phyloP scores from a whole-genome alignment of 169 alveolate species.

The Cryptosporidium ubiquitum region DNA sequence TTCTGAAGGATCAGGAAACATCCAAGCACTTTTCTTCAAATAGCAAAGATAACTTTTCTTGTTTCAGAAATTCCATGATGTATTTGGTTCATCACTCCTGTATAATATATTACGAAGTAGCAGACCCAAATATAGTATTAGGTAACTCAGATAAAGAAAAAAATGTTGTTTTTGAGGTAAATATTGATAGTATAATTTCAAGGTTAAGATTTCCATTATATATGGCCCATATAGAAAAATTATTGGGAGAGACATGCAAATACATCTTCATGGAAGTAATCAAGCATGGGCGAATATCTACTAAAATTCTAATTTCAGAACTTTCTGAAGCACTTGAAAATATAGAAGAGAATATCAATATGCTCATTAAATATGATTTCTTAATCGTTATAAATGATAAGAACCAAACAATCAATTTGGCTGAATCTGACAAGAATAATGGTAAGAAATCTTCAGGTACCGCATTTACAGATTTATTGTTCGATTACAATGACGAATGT shows the following conservation, averaged over 20 bases:
- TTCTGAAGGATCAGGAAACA: constrained; percentile 1
- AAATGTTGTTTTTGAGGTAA: constrained; percentile 29
- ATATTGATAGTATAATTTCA: constrained; percentile 16
- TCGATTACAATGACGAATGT: constrained; percentile 21
- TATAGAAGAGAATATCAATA: constrained; percentile 1
- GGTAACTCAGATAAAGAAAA: neutral
- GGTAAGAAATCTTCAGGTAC: neutral
- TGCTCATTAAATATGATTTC: constrained; percentile 24
- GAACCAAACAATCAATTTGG: neutral
- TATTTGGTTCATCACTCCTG: constrained; percentile 35
- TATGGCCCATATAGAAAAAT: constrained; percentile 22
- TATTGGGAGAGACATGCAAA: constrained; percentile 44
- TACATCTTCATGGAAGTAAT: constrained; percentile 42
- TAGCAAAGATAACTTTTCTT: constrained; percentile 11
- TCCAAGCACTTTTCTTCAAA: neutral
- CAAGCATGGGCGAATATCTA: constrained; percentile 60
- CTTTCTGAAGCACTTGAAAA: constrained; percentile 45
- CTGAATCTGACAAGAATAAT: neutral
- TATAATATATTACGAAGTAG: neutral
- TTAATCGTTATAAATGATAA: neutral
- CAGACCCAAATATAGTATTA: constrained; percentile 14
- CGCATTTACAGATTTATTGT: constrained; percentile 26
- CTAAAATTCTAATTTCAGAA: constrained; percentile 27
- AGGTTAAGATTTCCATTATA: constrained; percentile 59
- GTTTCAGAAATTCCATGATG: constrained; percentile 46